Evolutionary conservation across 73 alveolate species (phyloP).

Genomic region (Symbiodinium pilosum): DNA sequence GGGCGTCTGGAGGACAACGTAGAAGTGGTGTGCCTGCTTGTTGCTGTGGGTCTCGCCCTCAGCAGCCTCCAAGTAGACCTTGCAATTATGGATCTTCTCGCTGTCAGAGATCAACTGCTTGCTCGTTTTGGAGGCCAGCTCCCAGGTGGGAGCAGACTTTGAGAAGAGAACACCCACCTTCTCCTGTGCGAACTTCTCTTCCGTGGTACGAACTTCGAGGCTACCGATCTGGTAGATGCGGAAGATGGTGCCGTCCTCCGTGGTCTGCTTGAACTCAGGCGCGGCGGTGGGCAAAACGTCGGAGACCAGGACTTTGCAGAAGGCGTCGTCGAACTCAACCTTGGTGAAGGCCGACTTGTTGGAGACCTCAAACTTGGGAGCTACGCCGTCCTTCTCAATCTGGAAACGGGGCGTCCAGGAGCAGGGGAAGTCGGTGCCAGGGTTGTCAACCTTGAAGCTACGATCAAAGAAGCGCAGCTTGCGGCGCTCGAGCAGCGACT

Average conservation of each 20-base stretch:
- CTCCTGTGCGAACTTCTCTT: too few relatives aligned
- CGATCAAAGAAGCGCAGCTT: too few relatives aligned
- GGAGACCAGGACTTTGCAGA: background rate
- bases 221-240: background rate
- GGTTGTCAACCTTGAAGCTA: background rate
- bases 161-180: background rate
- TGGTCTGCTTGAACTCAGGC: too few relatives aligned
- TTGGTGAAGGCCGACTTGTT: background rate
- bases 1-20: background rate
- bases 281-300: slow-evolving; percentile 2
- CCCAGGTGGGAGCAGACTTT: background rate
- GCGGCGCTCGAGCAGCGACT: too few relatives aligned
- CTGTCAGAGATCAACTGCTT: too few relatives aligned
- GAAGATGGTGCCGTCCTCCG: background rate
- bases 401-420: slow-evolving; percentile 2
- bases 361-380: background rate
- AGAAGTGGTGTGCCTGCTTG: background rate
- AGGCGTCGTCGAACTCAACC: background rate
- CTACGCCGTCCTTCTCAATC: slow-evolving; percentile 13
- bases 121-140: background rate
- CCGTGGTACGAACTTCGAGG: too few relatives aligned
- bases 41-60: background rate
- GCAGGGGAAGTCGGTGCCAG: background rate
- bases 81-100: too few relatives aligned
- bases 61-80: background rate